These are phyloP conservation scores for Colletotrichum musae DNA, from an alignment of 2,329 filamentous ascomycete genomes.

Conservation along the genomic window DNA sequence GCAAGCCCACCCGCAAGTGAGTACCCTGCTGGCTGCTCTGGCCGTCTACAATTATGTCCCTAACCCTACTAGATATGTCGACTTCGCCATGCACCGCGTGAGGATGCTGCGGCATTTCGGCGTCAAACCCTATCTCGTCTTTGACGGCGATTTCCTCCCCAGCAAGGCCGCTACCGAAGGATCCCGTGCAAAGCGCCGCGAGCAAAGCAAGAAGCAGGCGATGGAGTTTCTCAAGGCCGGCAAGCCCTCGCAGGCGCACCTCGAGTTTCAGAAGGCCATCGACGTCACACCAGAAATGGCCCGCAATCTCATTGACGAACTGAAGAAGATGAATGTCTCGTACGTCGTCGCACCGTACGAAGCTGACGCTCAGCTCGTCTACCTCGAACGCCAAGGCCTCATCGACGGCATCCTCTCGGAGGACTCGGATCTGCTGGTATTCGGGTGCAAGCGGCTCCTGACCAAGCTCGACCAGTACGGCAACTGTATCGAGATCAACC, in stretches of 20 bases:
- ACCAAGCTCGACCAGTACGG: constrained; percentile 97
- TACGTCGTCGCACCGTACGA: constrained; percentile 98
- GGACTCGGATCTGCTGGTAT: constrained; percentile 95
- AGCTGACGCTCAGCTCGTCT: constrained; percentile 96
- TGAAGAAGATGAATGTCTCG: constrained; percentile 83
- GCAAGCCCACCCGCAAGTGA: constrained; percentile 89
- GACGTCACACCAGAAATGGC: constrained; percentile 98
- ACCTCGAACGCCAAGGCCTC: constrained; percentile 87
- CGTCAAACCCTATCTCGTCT: constrained; percentile 93
- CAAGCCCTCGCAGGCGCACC: constrained; percentile 83
- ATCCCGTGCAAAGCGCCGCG: constrained; percentile 80
- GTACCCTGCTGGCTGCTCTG: constrained; percentile 46
- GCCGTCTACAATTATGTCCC: neutral
- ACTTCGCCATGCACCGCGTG: constrained; percentile 90
- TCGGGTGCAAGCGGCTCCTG: constrained; percentile 89
- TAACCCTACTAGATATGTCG: constrained; percentile 77
- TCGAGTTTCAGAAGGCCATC: constrained; percentile 93
- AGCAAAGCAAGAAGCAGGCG: constrained; percentile 82
- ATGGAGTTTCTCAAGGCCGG: constrained; percentile 86
- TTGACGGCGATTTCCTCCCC: constrained; percentile 94
- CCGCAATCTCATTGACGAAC: constrained; percentile 88
- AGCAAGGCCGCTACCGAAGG: constrained; percentile 92
- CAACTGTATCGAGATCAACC: constrained; percentile 91
- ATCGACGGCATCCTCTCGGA: constrained; percentile 93
- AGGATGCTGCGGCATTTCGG: constrained; percentile 96